phyloP scores from a whole-genome alignment of 2,329 filamentous ascomycete genomes.

The Epichloe scottii region DNA sequence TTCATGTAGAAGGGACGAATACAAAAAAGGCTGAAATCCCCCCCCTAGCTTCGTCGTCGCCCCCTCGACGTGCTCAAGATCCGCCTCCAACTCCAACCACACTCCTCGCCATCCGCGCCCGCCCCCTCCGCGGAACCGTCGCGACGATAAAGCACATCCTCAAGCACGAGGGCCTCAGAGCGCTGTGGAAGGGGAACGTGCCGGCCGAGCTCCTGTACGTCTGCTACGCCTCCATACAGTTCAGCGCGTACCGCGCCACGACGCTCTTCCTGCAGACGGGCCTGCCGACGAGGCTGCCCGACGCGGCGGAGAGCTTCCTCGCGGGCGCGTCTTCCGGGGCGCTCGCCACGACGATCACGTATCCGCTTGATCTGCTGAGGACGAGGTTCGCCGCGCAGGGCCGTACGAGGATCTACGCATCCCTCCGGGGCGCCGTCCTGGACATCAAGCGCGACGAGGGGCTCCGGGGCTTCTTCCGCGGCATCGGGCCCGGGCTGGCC shows the following conservation, averaged over 20 bases:
- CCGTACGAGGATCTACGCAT: constrained; percentile 62
- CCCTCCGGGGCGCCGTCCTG: constrained; percentile 52
- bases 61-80: constrained; percentile 96
- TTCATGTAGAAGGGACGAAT: background rate
- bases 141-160: constrained; percentile 67
- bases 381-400: constrained; percentile 97
- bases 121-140: constrained; percentile 61
- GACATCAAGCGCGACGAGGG: constrained; percentile 72
- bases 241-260: constrained; percentile 70
- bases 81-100: constrained; percentile 83
- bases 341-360: constrained; percentile 69
- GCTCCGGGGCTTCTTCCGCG: constrained; percentile 70
- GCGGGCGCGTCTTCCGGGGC: constrained; percentile 75
- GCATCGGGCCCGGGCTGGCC: constrained; percentile 64
- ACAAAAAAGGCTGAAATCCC: background rate
- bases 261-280: constrained; percentile 53
- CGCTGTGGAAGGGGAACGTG: constrained; percentile 95
- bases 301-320: constrained; percentile 65
- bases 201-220: constrained; percentile 92
- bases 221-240: constrained; percentile 79
- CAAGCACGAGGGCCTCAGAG: constrained; percentile 67
- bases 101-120: constrained; percentile 62
- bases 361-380: constrained; percentile 83
- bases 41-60: constrained; percentile 72
- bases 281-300: constrained; percentile 37